A percentile compares a stretch with the other conserved stretches of the same genome.
Evolutionary conservation across 495 filamentous ascomycete genomes (phyloP).

Genomic region (Lepidopterella palustris): DNA sequence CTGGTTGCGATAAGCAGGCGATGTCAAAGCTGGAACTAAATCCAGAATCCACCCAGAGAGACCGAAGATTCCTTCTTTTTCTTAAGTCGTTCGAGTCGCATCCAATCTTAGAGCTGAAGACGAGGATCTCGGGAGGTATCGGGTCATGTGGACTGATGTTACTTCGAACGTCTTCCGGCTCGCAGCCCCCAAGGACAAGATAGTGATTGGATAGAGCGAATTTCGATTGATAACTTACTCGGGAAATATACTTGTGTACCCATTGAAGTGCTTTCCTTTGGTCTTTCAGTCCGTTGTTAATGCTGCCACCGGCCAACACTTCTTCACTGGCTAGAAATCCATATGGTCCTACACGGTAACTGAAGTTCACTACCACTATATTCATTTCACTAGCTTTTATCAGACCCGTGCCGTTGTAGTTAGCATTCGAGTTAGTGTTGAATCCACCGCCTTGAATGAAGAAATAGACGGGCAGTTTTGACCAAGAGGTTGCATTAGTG

Average conservation of each 20-base stretch:
- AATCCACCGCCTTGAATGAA: conserved; percentile 74
- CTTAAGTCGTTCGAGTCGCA: too few species aligned
- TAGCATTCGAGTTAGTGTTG: conserved; percentile 53
- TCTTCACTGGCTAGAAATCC: conserved; percentile 62
- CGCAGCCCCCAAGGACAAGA: not conserved
- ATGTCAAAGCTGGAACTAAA: too few species aligned
- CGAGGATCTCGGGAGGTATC: too few species aligned
- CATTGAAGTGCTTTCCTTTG: conserved; percentile 60
- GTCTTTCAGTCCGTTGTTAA: conserved; percentile 68
- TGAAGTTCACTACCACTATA: conserved; percentile 66
- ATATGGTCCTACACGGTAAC: conserved; percentile 62
- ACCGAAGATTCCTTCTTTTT: too few species aligned
- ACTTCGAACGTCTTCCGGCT: too few species aligned
- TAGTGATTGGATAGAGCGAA: not conserved
- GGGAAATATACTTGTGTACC: conserved; percentile 56
- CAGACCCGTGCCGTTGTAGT: conserved; percentile 59
- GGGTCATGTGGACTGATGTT: too few species aligned
- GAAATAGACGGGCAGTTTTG: conserved; percentile 59
- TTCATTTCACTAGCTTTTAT: conserved; percentile 51
- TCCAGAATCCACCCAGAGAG: too few species aligned
- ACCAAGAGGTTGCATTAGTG: conserved; percentile 34
- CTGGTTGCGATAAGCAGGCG: too few species aligned
- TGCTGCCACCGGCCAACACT: conserved; percentile 45
- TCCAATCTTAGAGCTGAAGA: too few species aligned
- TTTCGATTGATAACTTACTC: conserved; percentile 35